Evolutionary conservation across 1,284 basidiomycete genomes (phyloP).

Genomic region (Cutaneotrichosporon daszewskae): DNA sequence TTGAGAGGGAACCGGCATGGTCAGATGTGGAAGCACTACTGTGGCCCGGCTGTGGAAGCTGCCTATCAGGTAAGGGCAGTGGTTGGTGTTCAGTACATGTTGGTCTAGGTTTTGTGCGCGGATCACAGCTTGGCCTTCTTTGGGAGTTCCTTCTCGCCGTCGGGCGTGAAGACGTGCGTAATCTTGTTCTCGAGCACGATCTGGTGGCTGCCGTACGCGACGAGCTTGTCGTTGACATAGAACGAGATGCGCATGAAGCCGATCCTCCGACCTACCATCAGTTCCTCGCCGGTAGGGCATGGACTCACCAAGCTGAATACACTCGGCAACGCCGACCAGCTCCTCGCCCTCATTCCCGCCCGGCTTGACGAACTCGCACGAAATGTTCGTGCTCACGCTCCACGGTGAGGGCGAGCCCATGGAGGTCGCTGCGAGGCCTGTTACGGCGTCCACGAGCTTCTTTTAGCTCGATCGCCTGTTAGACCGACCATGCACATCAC

Average conservation of each 20-base stretch:
- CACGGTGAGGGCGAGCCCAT: constrained; percentile 6
- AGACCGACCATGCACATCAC: no score
- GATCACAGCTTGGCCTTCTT: no score
- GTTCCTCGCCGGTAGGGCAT: no score
- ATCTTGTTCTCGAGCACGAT: not conserved
- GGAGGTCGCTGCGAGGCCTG: constrained; percentile 10
- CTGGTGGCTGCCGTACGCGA: constrained; percentile 11
- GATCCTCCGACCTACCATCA: constrained; percentile 10
- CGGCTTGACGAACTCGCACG: constrained; percentile 13
- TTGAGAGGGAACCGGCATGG: no score
- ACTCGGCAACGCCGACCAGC: constrained; percentile 3
- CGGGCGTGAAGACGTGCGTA: constrained; percentile 6
- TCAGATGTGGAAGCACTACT: no score
- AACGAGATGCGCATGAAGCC: constrained; percentile 13
- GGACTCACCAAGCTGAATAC: constrained; percentile 12
- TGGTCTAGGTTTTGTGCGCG: no score
- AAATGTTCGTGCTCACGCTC: constrained; percentile 13
- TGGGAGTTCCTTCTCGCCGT: constrained; percentile 7
- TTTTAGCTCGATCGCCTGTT: not conserved
- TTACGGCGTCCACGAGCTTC: constrained; percentile 15
- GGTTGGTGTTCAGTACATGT: no score
- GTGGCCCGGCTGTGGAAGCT: no score
- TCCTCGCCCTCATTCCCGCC: constrained; percentile 8
- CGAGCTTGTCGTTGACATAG: constrained; percentile 6
- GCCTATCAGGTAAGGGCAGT: no score